These are phyloP conservation scores for Pestalotiopsis sp. DNA, from an alignment of 2,329 filamentous ascomycete species.

Conservation along the genomic window DNA sequence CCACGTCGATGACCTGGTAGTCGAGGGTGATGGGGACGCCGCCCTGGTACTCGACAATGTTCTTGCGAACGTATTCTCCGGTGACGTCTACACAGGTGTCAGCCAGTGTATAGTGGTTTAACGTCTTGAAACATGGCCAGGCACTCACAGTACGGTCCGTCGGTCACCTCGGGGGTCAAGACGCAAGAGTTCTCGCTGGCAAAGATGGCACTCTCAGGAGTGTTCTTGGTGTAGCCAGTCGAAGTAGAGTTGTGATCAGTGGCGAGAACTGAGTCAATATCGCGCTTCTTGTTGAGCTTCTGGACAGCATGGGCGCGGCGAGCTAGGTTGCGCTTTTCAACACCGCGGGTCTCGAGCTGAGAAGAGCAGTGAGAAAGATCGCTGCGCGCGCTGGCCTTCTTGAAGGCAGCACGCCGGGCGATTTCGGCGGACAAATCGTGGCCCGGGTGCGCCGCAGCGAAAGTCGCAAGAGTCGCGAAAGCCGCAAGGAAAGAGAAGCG, in stretches of 20 bases:
- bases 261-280: constrained; percentile 29
- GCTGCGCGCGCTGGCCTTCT: constrained; percentile 40
- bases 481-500: background rate
- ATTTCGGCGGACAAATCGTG: constrained; percentile 51
- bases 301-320: constrained; percentile 47
- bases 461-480: constrained; percentile 18
- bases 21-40: constrained; percentile 54
- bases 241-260: constrained; percentile 32
- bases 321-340: constrained; percentile 44
- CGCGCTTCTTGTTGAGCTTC: constrained; percentile 27
- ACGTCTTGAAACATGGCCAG: accelerated
- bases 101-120: background rate
- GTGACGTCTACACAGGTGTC: constrained; percentile 39
- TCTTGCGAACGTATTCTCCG: constrained; percentile 51
- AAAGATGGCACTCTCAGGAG: constrained; percentile 40
- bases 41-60: constrained; percentile 49
- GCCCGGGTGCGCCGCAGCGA: constrained; percentile 48
- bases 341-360: constrained; percentile 48
- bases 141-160: constrained; percentile 53
- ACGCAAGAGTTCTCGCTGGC: constrained; percentile 45
- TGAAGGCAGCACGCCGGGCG: constrained; percentile 49
- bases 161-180: constrained; percentile 54
- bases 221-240: constrained; percentile 34
- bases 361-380: constrained; percentile 49
- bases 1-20: constrained; percentile 56